Conservation (phyloP, 139 green algal species). For the Picochlorum sp. region DNA sequence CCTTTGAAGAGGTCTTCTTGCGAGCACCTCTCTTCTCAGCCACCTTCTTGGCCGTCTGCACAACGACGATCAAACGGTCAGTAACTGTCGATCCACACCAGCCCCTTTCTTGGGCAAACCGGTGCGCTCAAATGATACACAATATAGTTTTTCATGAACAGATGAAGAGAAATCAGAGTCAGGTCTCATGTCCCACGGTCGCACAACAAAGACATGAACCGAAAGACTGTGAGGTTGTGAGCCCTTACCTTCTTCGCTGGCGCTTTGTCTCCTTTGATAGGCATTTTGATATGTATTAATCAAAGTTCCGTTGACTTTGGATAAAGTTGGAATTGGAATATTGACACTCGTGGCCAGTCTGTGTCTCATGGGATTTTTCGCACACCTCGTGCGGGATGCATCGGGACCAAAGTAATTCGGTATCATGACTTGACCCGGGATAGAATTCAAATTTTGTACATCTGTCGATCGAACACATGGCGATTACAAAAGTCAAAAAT, state of each 20-base stretch:
- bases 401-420: too few relatives aligned
- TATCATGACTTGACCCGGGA: too few relatives aligned
- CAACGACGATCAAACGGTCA: neutral
- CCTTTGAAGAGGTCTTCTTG: conserved; percentile 29
- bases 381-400: too few relatives aligned
- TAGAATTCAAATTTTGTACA: neutral
- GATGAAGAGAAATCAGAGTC: neutral
- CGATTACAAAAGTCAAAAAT: too few relatives aligned
- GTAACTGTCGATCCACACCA: neutral
- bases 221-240: too few relatives aligned
- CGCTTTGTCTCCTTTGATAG: conserved; percentile 29
- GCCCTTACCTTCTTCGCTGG: conserved; percentile 19
- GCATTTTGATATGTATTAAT: conserved; percentile 7
- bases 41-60: conserved; percentile 35
- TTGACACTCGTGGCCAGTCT: too few relatives aligned
- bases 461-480: neutral
- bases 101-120: too few relatives aligned
- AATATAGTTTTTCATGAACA: neutral
- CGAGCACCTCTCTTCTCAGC: conserved; percentile 30
- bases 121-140: too few relatives aligned
- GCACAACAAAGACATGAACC: too few relatives aligned
- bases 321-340: neutral
- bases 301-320: neutral
- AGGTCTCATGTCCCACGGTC: too few relatives aligned
- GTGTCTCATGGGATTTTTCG: too few relatives aligned